A percentile compares a stretch with the other conserved stretches of the same genome.
Conservation (phyloP, 2,329 filamentous ascomycete genomes). For the Paramyrothecium sp. region DNA sequence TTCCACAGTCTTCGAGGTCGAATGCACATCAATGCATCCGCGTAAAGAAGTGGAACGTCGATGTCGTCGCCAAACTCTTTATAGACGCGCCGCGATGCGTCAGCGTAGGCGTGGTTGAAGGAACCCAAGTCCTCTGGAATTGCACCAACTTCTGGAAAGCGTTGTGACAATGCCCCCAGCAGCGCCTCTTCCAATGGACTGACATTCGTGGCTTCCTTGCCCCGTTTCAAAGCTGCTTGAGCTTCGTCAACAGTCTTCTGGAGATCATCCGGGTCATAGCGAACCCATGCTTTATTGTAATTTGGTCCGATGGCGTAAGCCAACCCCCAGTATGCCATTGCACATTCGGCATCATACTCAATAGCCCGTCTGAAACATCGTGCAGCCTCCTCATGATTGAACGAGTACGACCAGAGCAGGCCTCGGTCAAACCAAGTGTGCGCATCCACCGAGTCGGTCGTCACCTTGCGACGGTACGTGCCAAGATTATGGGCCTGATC, state of each 20-base stretch:
- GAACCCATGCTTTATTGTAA: conserved; percentile 68
- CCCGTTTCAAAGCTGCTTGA: neutral
- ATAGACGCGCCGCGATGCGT: conserved; percentile 31
- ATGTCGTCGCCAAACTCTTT: conserved; percentile 31
- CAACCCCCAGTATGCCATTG: conserved; percentile 65
- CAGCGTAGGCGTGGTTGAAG: conserved; percentile 14
- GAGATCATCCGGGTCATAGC: conserved; percentile 19
- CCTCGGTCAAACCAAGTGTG: conserved; percentile 67
- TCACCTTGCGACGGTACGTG: conserved; percentile 49
- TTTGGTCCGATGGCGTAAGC: conserved; percentile 71
- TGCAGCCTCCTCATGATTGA: conserved; percentile 68
- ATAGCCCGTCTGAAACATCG: conserved; percentile 60
- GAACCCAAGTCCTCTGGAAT: neutral
- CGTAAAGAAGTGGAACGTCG: conserved; percentile 26
- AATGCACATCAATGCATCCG: conserved; percentile 41
- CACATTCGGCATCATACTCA: conserved; percentile 48
- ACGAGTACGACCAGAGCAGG: conserved; percentile 66
- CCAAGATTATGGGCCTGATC: no score
- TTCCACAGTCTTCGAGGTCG: conserved; percentile 42
- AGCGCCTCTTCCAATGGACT: neutral
- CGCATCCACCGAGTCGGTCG: conserved; percentile 46
- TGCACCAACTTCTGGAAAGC: neutral
- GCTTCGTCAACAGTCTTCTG: neutral
- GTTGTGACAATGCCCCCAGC: neutral
- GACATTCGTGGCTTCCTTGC: conserved; percentile 6